phyloP scores from a whole-genome alignment of 371 early-diverging fungal species.

The Apophysomyces ossiformis region DNA sequence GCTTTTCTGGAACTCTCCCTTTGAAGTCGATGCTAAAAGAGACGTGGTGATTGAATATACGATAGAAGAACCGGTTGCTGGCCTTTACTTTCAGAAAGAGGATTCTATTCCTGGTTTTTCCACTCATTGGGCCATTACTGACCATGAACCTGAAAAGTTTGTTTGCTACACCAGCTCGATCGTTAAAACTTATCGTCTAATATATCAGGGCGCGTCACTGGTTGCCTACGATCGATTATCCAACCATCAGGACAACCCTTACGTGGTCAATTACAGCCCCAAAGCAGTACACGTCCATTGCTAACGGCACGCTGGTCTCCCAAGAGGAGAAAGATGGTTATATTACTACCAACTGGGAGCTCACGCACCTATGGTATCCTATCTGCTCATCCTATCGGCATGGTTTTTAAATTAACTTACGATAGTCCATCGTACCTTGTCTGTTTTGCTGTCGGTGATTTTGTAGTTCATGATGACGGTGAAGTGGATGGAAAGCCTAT shows the following conservation, averaged over 20 bases:
- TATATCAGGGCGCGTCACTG: conserved; percentile 51
- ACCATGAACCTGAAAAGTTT: conserved; percentile 50
- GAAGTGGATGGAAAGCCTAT: conserved; percentile 51
- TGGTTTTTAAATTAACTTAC: neutral
- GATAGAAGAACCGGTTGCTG: conserved; percentile 47
- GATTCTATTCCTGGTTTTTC: conserved; percentile 16
- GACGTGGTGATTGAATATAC: conserved; percentile 44
- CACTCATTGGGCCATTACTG: conserved; percentile 30
- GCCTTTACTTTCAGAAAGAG: conserved; percentile 33
- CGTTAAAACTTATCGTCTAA: conserved; percentile 17
- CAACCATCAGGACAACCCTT: conserved; percentile 55
- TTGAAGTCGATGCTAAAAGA: conserved; percentile 30
- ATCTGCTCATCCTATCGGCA: neutral
- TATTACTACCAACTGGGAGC: conserved; percentile 50
- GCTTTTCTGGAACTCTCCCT: conserved; percentile 44
- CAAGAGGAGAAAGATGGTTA: conserved; percentile 28
- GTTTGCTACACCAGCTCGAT: neutral
- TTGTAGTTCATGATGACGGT: conserved; percentile 48
- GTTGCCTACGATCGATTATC: conserved; percentile 65
- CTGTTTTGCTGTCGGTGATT: conserved; percentile 63
- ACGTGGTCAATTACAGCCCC: conserved; percentile 55
- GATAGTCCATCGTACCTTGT: conserved; percentile 47
- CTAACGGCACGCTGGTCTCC: conserved; percentile 50
- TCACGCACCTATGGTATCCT: conserved; percentile 44
- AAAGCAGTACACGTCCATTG: conserved; percentile 42